Conservation (phyloP, 352 stramenopile genomes). For the Globisporangium middletonii region DNA sequence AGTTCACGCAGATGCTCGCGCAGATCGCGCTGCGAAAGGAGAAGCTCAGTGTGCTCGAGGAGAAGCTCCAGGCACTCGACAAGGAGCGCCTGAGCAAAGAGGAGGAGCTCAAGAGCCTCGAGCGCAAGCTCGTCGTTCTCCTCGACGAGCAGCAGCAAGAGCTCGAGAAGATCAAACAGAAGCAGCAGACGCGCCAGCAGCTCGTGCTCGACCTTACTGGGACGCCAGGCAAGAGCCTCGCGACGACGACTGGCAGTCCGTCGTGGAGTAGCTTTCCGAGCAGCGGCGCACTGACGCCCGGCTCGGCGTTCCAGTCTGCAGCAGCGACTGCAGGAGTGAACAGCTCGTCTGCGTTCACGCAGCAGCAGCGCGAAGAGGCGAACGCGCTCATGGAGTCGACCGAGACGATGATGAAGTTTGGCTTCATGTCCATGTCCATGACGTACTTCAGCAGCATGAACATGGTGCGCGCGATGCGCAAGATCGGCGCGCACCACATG, state of each 20-base stretch:
- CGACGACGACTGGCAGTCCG: slow-evolving; percentile 3
- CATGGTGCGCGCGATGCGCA: slow-evolving; percentile 96
- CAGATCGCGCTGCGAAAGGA: slow-evolving; percentile 93
- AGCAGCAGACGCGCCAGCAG: slow-evolving; percentile 44
- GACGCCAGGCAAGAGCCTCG: neutral
- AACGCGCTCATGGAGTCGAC: slow-evolving; percentile 93
- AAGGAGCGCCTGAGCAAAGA: slow-evolving; percentile 87
- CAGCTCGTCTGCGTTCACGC: slow-evolving; percentile 33
- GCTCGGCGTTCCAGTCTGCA: neutral
- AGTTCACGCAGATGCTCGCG: slow-evolving; percentile 92
- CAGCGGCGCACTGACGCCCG: neutral
- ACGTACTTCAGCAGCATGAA: slow-evolving; percentile 97
- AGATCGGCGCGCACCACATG: slow-evolving; percentile 89
- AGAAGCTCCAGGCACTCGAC: slow-evolving; percentile 85
- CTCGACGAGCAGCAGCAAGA: slow-evolving; percentile 94
- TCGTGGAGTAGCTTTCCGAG: slow-evolving; percentile 5
- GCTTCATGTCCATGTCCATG: slow-evolving; percentile 97
- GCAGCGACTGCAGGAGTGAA: slow-evolving; percentile 9
- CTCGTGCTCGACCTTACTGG: slow-evolving; percentile 38
- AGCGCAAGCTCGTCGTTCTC: slow-evolving; percentile 92
- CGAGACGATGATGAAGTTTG: slow-evolving; percentile 98
- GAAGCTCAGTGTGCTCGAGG: slow-evolving; percentile 78
- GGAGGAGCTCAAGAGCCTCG: slow-evolving; percentile 90
- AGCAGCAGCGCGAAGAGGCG: slow-evolving; percentile 87
- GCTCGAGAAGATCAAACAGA: slow-evolving; percentile 66